Percentiles rank a stretch among this genome's conserved stretches.
phyloP scores from a whole-genome alignment of 305 asterid genomes.

The Petunia hybrid region DNA sequence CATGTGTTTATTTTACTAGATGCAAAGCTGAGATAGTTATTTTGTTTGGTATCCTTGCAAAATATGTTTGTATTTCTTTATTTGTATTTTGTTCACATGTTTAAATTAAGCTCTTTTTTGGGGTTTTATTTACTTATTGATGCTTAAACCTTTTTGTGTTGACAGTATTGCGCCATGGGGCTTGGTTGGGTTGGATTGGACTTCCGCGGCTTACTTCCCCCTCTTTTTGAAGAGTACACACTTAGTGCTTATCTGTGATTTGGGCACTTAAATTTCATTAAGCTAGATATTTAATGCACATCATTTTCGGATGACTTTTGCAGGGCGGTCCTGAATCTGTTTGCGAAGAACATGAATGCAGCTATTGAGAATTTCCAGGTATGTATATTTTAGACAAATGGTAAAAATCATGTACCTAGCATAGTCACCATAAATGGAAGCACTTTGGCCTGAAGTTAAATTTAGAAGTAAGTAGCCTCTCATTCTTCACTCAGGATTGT shows the following conservation, averaged over 20 bases:
- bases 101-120: slow-evolving; percentile 15
- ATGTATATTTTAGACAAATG: slow-evolving; percentile 18
- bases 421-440: neutral
- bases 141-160: slow-evolving; percentile 35
- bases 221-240: slow-evolving; percentile 92
- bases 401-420: neutral
- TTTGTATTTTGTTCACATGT: neutral
- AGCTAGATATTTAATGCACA: slow-evolving; percentile 38
- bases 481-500: slow-evolving; percentile 24
- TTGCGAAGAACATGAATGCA: slow-evolving; percentile 77
- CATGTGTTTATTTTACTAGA: neutral
- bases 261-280: slow-evolving; percentile 22
- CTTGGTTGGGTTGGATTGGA: slow-evolving; percentile 95
- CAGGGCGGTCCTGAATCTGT: slow-evolving; percentile 89
- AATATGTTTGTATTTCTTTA: slow-evolving; percentile 21
- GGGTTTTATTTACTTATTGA: slow-evolving; percentile 24
- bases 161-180: slow-evolving; percentile 91
- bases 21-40: neutral
- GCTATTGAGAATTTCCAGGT: slow-evolving; percentile 95
- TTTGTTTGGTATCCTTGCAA: neutral
- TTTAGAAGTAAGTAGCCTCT: slow-evolving; percentile 21
- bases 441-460: slow-evolving; percentile 19
- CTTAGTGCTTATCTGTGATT: slow-evolving; percentile 27
- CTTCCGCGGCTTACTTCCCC: slow-evolving; percentile 87
- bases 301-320: slow-evolving; percentile 36